Base-by-base conservation (phyloP, 768 basidiomycete species). In the Agaricus subrufescens region DNA sequence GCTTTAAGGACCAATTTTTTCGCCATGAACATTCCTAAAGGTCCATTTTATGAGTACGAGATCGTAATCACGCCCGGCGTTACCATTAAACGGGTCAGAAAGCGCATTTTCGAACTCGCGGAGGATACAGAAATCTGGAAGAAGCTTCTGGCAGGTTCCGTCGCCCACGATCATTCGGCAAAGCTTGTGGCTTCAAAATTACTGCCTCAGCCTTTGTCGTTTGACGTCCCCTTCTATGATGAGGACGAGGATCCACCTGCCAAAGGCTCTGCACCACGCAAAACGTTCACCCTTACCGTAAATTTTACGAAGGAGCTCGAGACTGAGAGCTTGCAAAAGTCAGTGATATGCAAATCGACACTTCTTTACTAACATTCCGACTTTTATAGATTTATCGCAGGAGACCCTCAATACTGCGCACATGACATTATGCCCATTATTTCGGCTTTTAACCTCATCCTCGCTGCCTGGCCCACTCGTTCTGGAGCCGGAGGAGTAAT, bases 1-100 rank as follows among this genome's bases (percentile, higher is more conserved):
- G 78, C 72, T 44, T 66, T 89, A 14, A 76, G 88, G 6, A 75
- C 86, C 46, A 90, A 89, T 62, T 87, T 84, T 71, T 88, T 88
- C 67, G 76, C 85, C 0, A 73, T 89, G 27, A 73, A 72, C 46
- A 66, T 82, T 9, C 76, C 77, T 1, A 76, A 79, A 39, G 74
- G 71, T 0, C 68, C 75, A 2, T 62, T 84, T 8, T 83, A 75
- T 63, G 87, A 90, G 56, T 90, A 89, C 63, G 75, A 79, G 56
- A 78, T 88, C 14, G 63, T 75, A 1, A 81, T 87, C 31, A 67
- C 74, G 5, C 84, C 85, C 0, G 67, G 71, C n/a, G 72, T 74
- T 5, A 74, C 75, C 34, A 77, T 83, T 57, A 69, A 71, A 45
- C 75, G 83, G 29, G 74, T 85, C 26, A 82, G 81, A 62, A 71